Evolutionary conservation across 2,329 filamentous ascomycete species (phyloP), one percentile per base, ranked within the genome.

Genomic region (Aspergillus amoenus): DNA sequence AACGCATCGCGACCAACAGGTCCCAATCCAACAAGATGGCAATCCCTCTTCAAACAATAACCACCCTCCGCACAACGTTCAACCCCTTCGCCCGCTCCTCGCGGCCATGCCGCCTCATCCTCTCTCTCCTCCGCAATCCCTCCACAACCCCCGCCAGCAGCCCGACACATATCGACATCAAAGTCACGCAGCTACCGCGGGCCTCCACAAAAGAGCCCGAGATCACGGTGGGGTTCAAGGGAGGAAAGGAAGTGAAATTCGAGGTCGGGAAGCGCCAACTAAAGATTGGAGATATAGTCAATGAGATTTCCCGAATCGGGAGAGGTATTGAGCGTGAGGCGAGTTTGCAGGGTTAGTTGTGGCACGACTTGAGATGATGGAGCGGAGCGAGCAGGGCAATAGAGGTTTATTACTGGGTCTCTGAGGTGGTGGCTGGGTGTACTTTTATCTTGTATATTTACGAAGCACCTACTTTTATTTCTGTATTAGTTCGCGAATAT

Each of bases 301-400:
- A 92, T 73, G 92, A 97, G 76, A 87, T 96, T 44, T 90, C 97
- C 73, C 83, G 94, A 68, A 91, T 97, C 78, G 96, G 92, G 50
- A 84, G 94, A 64, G 80, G 82, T 65, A 77, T 97, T 70, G 87
- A 91, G 68, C 88, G 96, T 73, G 86, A 91, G 76, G 90, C 92
- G 66, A 93, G 95, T 70, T 78, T 97, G 71, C 76, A 80, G 65
- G 82, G 78, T 51, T 78, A 61, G 68, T 30, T 21, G 5, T 21
- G 11, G 21, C 18, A 11, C 5, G 34, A 43, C 9, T 5, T 51
- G 41, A 13, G 17, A 7, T 17, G 40, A 44, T 30, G 3, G 24
- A 15, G n/a, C 17, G 17, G 42, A 46, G 34, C 3, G 15, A 13
- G 12, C 17, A 15, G 11, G n/a, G 15, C 47, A 39, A 21, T 47